These are phyloP conservation scores for Lomentospora prolificans DNA, from an alignment of 2,329 filamentous ascomycete species.

Conservation along the genomic window DNA sequence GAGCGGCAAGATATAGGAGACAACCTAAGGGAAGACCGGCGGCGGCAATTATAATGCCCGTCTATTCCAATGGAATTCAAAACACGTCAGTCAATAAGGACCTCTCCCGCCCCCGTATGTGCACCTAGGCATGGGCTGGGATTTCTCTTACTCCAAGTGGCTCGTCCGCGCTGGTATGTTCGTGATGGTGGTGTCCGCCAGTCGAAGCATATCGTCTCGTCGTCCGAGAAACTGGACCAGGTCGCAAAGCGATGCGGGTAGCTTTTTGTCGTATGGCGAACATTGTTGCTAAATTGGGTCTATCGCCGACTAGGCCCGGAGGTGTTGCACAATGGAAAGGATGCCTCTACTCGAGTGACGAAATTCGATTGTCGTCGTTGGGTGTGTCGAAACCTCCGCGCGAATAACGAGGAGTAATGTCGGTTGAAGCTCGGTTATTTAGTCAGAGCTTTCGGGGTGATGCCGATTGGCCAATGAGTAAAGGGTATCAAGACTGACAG, in stretches of 20 bases:
- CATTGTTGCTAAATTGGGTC: slow-evolving; percentile 19
- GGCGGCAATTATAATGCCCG: slow-evolving; percentile 36
- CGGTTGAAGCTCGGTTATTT: not conserved
- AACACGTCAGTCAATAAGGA: not conserved
- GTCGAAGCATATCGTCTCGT: slow-evolving; percentile 42
- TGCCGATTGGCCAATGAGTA: not conserved
- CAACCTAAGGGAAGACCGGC: slow-evolving; percentile 33
- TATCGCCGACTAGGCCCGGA: not conserved
- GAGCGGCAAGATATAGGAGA: slow-evolving; percentile 38
- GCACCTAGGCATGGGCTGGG: not conserved
- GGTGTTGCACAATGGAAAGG: not conserved
- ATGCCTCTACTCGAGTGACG: not conserved
- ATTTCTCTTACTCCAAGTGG: slow-evolving; percentile 42
- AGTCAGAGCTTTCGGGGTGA: not conserved
- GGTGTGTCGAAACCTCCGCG: slow-evolving; percentile 1
- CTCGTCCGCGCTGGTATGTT: slow-evolving; percentile 40
- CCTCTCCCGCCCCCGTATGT: too few species aligned
- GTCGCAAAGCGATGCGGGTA: slow-evolving; percentile 20
- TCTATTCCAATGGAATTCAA: slow-evolving; percentile 22
- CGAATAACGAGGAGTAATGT: slow-evolving; percentile 4
- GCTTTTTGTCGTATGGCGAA: slow-evolving; percentile 35
- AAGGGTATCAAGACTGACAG: not conserved
- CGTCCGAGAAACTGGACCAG: slow-evolving; percentile 25
- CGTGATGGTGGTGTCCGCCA: slow-evolving; percentile 30
- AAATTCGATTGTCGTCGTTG: not conserved